Evolutionary conservation across 2,329 filamentous ascomycete species (phyloP), one percentile per base, ranked within the genome.

Genomic region (Alternaria solani): DNA sequence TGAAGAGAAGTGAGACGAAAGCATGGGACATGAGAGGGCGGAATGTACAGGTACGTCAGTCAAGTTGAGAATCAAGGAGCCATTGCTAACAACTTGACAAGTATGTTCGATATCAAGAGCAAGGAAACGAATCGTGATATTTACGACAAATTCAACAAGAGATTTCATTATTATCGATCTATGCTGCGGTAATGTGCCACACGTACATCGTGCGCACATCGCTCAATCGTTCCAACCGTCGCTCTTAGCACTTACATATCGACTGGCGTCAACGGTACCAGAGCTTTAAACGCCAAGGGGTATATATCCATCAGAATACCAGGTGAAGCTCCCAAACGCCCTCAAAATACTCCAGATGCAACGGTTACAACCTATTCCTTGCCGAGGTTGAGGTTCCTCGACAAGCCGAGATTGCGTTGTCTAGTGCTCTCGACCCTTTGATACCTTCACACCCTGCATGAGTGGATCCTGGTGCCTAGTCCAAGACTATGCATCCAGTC

Each of bases 401-500:
- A 49, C 46, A 26, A 49, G 30, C 32, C 46, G 9, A 36, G 1
- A n/a, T 14, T 38, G 46, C 32, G 20, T 7, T 20, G 20, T 20
- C 32, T 49, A 36, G 34, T 7, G 12, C 46, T 38, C 26, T 32
- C 20, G 8, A 4, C 20, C 14, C 30, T 49, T 36, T 5, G 32
- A 2, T 20, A 12, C 12, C 20, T n/a, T 18, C 6, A 49, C 8
- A 49, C 32, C 25, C 18, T 16, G 56, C 51, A 61, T 26, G n/a
- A 57, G 28, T n/a, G 48, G 36, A 36, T 62, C 60, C 7, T 55
- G 49, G 14, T 53, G 44, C 7, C 58, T 4, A 28, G 25, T 59
- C 52, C 55, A 63, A 32, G 36, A 28, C 36, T 63, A 26, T 2
- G 52, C 53, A 48, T 62, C 58, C 23, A 67, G 60, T 6, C 62